Conservation (phyloP, 768 basidiomycete species). For the Hypholoma sublateritium region DNA sequence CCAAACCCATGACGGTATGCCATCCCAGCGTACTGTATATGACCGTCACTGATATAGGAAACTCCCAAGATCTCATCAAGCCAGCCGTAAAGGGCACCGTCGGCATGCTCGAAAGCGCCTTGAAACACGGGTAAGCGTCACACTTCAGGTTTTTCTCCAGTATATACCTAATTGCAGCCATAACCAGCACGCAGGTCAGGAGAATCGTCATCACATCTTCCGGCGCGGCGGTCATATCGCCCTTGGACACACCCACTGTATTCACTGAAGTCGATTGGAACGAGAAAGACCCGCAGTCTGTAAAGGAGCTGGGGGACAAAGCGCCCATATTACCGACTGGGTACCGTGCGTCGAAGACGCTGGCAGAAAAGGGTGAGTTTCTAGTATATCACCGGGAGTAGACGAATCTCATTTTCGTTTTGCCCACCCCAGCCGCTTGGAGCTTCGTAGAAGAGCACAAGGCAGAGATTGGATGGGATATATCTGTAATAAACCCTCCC, state of each 20-base stretch:
- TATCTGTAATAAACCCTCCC: constrained; percentile 57
- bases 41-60: background rate
- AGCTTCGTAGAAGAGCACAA: constrained; percentile 44
- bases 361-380: constrained; percentile 56
- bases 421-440: constrained; percentile 26
- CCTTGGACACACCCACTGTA: constrained; percentile 21
- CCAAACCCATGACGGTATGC: constrained; percentile 38
- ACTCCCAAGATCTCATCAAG: constrained; percentile 51
- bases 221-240: constrained; percentile 42
- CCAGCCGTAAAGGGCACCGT: constrained; percentile 76
- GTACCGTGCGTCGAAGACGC: constrained; percentile 63
- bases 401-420: background rate
- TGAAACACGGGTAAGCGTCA: constrained; percentile 51
- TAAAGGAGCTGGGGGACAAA: constrained; percentile 48
- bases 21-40: background rate
- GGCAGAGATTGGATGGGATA: constrained; percentile 44
- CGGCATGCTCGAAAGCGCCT: constrained; percentile 56
- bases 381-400: background rate
- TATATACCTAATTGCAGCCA: background rate
- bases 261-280: constrained; percentile 66
- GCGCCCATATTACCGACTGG: constrained; percentile 33
- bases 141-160: background rate
- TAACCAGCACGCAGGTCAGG: constrained; percentile 45
- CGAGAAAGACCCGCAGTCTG: constrained; percentile 27
- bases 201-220: constrained; percentile 73